Base-by-base conservation (phyloP, 495 filamentous ascomycete genomes). In the Penicillium crystallinum region DNA sequence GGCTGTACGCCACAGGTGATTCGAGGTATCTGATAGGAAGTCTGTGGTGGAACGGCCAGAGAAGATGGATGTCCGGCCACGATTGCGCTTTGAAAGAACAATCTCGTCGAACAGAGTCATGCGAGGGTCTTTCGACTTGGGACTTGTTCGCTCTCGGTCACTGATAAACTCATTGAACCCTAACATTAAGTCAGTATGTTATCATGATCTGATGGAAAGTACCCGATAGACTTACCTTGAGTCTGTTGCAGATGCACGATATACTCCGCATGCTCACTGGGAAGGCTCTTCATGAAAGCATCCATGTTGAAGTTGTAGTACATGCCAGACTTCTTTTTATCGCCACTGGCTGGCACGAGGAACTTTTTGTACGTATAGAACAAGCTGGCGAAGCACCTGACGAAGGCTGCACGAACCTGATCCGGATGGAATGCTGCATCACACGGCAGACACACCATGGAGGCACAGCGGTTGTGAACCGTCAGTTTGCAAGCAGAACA, bases 151-250 rank as follows among this genome's bases (percentile, higher is more conserved):
- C 66, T 98, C 93, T 29, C 93, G 84, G 43, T 95, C 89, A 64
- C 95, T 89, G 61, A 97, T 92, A 63, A 97, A 98, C 68, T 97
- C 90, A 63, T 95, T 96, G 69, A 98, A 97, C 14, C 79, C 91
- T 92, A 36, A 9, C 18, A 10, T 30, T 3, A 27, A 38, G 47
- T 44, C 52, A 54, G 44, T n/a, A 35, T 47, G 12, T 36, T 11
- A 6, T 37, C 14, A 17, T 30, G 11, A 2, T 17, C 22, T 33
- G 14, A 29, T 39, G n/a, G 11, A 33, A 23, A 2, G 4, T 19
- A 35, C 27, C 30, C 6, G 19, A 17, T 1, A n/a, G 2, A 57
- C 77, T 64, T 76, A 91, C 88, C 86, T 83, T 98, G 93, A 4
- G 92, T 98, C 56, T 98, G 88, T 64, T 88, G 87, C 64, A 98